A percentile compares a stretch with the other conserved stretches of the same genome.
phyloP scores from a whole-genome alignment of 129 eudicot genomes.

The Chrysanthemum makinoi region DNA sequence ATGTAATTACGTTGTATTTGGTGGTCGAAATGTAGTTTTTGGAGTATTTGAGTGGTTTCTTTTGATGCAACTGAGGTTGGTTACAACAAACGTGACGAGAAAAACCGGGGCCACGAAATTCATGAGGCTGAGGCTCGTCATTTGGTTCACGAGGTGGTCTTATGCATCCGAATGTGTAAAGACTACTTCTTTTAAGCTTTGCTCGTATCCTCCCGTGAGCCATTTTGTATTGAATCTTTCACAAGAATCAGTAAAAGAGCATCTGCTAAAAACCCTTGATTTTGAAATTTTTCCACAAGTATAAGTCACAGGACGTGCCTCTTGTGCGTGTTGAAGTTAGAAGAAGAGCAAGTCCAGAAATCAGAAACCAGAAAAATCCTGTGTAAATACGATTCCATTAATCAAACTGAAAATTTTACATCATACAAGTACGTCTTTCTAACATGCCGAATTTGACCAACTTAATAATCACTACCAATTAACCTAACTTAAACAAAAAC shows the following conservation, averaged over 20 bases:
- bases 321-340: neutral
- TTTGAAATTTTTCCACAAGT: conserved; percentile 12
- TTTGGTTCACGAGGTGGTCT: conserved; percentile 37
- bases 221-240: conserved; percentile 37
- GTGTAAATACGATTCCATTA: conserved; percentile 15
- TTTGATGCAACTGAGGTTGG: conserved; percentile 68
- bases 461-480: too few species aligned
- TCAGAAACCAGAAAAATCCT: conserved; percentile 21
- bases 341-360: conserved; percentile 20
- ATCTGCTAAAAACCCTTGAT: conserved; percentile 20
- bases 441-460: neutral
- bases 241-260: conserved; percentile 17
- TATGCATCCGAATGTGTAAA: conserved; percentile 80
- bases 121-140: conserved; percentile 61
- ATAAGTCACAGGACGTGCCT: neutral
- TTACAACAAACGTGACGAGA: conserved; percentile 75
- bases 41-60: conserved; percentile 72
- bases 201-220: conserved; percentile 79
- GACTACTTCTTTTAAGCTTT: conserved; percentile 68
- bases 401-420: neutral
- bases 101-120: conserved; percentile 71
- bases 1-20: conserved; percentile 76
- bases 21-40: conserved; percentile 90
- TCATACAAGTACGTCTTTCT: conserved; percentile 8
- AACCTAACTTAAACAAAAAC: neutral